phyloP scores from a whole-genome alignment of 495 filamentous ascomycete genomes.

The Neurospora cerealis region DNA sequence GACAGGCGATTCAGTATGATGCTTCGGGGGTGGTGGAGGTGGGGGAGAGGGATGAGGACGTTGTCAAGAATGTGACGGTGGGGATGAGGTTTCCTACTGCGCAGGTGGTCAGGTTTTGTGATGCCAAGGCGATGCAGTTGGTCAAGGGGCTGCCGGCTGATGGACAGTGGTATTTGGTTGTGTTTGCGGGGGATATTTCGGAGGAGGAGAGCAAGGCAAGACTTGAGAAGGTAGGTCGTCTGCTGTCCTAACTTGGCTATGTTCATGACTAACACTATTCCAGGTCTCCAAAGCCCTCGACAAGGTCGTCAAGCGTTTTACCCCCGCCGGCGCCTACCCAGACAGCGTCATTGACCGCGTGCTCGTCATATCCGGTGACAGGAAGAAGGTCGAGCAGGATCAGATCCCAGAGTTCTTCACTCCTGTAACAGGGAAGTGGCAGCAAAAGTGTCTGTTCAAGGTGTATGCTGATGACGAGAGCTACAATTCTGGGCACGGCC shows the following conservation, averaged over 20 bases:
- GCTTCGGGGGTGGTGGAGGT: slow-evolving; percentile 36
- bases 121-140: slow-evolving; percentile 47
- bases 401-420: slow-evolving; percentile 50
- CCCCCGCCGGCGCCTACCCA: slow-evolving; percentile 30
- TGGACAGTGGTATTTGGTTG: slow-evolving; percentile 49
- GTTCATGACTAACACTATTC: background rate
- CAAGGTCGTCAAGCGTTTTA: slow-evolving; percentile 35
- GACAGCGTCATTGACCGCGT: slow-evolving; percentile 55
- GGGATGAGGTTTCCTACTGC: slow-evolving; percentile 51
- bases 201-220: slow-evolving; percentile 17
- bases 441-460: slow-evolving; percentile 51
- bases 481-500: slow-evolving; percentile 54
- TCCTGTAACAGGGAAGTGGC: slow-evolving; percentile 48
- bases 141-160: slow-evolving; percentile 40
- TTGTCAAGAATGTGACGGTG: slow-evolving; percentile 36
- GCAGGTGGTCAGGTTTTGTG: slow-evolving; percentile 46
- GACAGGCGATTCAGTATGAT: slow-evolving; percentile 48
- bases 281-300: slow-evolving; percentile 22
- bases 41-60: slow-evolving; percentile 11
- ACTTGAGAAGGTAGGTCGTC: slow-evolving; percentile 34
- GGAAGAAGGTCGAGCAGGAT: slow-evolving; percentile 46
- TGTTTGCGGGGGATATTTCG: slow-evolving; percentile 47
- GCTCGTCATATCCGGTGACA: slow-evolving; percentile 43
- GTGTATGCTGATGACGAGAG: slow-evolving; percentile 58
- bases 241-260: background rate